Percentiles rank a stretch among this genome's conserved stretches.
Conservation (phyloP, 495 filamentous ascomycete species). For the Penicillium longicatenatum region DNA sequence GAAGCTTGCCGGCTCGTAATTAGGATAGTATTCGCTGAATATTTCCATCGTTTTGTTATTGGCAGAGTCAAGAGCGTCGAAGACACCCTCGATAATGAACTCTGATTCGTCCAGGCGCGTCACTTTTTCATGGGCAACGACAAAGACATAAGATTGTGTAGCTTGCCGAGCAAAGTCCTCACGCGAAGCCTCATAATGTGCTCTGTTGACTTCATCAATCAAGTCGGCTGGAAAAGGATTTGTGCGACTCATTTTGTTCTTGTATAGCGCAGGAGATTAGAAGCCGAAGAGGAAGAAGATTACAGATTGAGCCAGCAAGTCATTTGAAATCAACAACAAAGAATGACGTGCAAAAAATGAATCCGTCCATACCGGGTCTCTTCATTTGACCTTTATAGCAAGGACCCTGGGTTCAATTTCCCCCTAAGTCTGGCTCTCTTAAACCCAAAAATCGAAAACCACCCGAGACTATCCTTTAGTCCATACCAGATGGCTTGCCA, state of each 20-base stretch:
- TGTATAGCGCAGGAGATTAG: not conserved
- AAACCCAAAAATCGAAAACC: not conserved
- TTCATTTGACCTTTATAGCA: not conserved
- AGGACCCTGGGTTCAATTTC: not conserved
- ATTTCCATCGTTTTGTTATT: slow-evolving; percentile 7
- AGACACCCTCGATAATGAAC: slow-evolving; percentile 14
- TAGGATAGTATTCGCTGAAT: not conserved
- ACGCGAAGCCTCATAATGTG: not conserved
- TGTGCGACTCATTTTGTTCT: not conserved
- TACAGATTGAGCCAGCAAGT: not conserved
- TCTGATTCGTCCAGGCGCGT: not conserved
- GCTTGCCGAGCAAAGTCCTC: not conserved
- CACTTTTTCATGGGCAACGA: slow-evolving; percentile 7
- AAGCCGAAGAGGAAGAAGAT: not conserved
- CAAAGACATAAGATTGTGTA: not conserved
- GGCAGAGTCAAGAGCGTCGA: not conserved
- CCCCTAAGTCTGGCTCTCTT: not conserved
- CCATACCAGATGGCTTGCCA: not conserved
- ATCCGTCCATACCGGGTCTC: not conserved
- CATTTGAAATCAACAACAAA: slow-evolving; percentile 8
- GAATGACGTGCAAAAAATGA: slow-evolving; percentile 5
- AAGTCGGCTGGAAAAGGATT: not conserved
- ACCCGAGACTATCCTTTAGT: not conserved
- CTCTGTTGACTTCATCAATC: slow-evolving; percentile 4
- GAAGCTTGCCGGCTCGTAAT: slow-evolving; percentile 3